phyloP scores from a whole-genome alignment of 2,329 filamentous ascomycete genomes.

The Aspergillus neoniger region DNA sequence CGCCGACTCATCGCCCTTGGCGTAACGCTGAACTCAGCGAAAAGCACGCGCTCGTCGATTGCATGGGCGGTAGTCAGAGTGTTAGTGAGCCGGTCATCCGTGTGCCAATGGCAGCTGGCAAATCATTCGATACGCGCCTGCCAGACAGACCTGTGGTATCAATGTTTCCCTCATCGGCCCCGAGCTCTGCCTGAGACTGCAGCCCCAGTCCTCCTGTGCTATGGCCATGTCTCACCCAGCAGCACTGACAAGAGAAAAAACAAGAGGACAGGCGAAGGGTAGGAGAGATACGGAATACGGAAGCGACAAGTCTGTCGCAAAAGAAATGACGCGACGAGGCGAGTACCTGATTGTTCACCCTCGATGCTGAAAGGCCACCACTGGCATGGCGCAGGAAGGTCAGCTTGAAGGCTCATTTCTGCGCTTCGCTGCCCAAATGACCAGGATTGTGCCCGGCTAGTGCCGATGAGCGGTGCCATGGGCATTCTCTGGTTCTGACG shows the following conservation, averaged over 20 bases:
- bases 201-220: constrained; percentile 11
- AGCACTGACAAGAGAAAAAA: not conserved
- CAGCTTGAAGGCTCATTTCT: constrained; percentile 21
- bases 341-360: constrained; percentile 2
- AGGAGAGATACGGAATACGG: constrained; percentile 8
- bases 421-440: constrained; percentile 34
- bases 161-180: constrained; percentile 14
- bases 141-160: constrained; percentile 17
- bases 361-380: constrained; percentile 2
- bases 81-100: constrained; percentile 19
- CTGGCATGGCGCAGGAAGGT: constrained; percentile 9
- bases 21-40: constrained; percentile 17
- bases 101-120: constrained; percentile 23
- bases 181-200: constrained; percentile 10
- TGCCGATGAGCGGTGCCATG: constrained; percentile 22
- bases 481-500: constrained; percentile 26
- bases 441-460: constrained; percentile 21
- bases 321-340: constrained; percentile 11
- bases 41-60: constrained; percentile 25
- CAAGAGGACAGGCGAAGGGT: not conserved
- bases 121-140: constrained; percentile 21
- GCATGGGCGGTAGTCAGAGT: constrained; percentile 21
- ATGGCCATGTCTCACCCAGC: constrained; percentile 7
- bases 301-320: constrained; percentile 4
- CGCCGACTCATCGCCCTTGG: constrained; percentile 14